Base-by-base conservation (phyloP, 2,329 filamentous ascomycete genomes). In the Epichloe amarillans region DNA sequence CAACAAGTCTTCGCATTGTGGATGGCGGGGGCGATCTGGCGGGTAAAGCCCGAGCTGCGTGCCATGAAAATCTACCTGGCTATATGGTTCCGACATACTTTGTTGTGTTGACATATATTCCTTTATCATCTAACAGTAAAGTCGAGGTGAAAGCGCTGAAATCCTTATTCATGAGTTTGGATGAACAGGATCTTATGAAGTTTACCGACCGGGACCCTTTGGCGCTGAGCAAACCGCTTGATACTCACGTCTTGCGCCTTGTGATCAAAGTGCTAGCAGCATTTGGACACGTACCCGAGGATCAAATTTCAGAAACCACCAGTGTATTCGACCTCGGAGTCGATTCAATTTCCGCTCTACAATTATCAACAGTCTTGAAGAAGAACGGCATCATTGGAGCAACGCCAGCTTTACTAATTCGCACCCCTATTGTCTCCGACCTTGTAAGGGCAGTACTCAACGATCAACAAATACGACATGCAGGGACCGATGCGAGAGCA, bases 71-170 rank as follows among this genome's bases (percentile, higher is more conserved):
- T 21, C 74, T 96, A 3, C 86, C 90, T 0, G 77, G 76, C 0
- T 96, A 96, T 63, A 96, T 96, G 90, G 79, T 96, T 2, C 91
- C 90, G 0, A 90, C 88, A 0, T 87, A 93, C 60, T 81, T 94
- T 52, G 70, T 95, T 23, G 77, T 77, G 3, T 68, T 95, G 7
- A 75, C 81, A 0, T 74, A 70, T 7, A 81, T 96, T 50, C 90
- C 90, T 0, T 72, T 96, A 0, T 94, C 88, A 1, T 72, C 86
- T 6, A 96, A 95, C 64, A 95, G 95, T 66, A 96, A 96, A 62
- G 84, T 85, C 0, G 89, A 96, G 59, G 73, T 75, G 6, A 91
- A 85, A 60, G 72, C 74, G 37, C 67, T 96, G 3, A 83, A 77
- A 52, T 65, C 68, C 0, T 66, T 94, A 1, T 95, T 91, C 60